Conservation (phyloP, 768 basidiomycete species). For the Tephrocybe sp. region DNA sequence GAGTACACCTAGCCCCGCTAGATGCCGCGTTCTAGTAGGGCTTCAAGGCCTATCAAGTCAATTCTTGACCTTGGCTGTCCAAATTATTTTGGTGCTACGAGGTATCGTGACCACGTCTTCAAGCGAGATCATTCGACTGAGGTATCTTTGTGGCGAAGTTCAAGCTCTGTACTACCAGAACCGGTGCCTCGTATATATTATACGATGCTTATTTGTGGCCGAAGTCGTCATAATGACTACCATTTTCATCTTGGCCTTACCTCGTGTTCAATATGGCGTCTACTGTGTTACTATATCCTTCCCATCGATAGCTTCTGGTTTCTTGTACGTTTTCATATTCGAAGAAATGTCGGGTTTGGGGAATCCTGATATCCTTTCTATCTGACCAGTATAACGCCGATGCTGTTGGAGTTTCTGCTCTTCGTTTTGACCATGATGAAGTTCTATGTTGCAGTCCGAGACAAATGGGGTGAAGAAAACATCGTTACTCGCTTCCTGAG, state of each 20-base stretch:
- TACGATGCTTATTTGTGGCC: slow-evolving; percentile 12
- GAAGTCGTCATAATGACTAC: slow-evolving; percentile 17
- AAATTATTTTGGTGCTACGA: slow-evolving; percentile 21
- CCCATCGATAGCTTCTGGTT: slow-evolving; percentile 13
- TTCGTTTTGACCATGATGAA: slow-evolving; percentile 25
- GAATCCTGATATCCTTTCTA: not conserved
- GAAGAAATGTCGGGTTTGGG: too few relatives aligned
- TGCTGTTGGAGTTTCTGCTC: slow-evolving; percentile 21
- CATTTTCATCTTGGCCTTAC: slow-evolving; percentile 11
- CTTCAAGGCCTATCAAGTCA: slow-evolving; percentile 21
- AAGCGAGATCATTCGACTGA: not conserved
- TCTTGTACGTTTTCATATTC: slow-evolving; percentile 21
- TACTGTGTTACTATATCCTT: slow-evolving; percentile 20
- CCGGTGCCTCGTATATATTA: slow-evolving; percentile 11
- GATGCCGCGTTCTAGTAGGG: slow-evolving; percentile 11
- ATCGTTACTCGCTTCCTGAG: slow-evolving; percentile 22
- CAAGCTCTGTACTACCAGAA: slow-evolving; percentile 20
- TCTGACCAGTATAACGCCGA: slow-evolving; percentile 14
- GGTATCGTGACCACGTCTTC: slow-evolving; percentile 10
- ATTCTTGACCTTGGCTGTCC: slow-evolving; percentile 20
- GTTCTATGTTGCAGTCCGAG: slow-evolving; percentile 21
- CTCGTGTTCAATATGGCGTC: slow-evolving; percentile 14
- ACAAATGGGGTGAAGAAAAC: slow-evolving; percentile 23
- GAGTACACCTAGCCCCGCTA: not conserved
- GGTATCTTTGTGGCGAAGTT: slow-evolving; percentile 15